These are phyloP conservation scores for Cryptococcus sp. DNA, from an alignment of 1,284 basidiomycete species.

Conservation along the genomic window DNA sequence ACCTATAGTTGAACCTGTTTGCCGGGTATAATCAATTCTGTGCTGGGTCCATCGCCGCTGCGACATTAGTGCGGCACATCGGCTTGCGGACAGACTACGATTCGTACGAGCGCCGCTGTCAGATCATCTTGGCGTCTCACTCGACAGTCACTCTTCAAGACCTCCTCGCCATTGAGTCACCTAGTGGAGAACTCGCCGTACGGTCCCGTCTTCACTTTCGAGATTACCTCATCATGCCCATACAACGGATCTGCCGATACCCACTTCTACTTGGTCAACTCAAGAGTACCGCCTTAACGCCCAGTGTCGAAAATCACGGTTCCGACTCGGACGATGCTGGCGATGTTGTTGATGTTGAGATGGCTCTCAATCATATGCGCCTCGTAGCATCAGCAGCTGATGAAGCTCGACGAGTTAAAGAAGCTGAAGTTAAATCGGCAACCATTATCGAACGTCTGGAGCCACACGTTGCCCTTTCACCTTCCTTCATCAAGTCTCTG, in stretches of 20 bases:
- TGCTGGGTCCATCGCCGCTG: constrained; percentile 72
- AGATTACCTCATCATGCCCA: constrained; percentile 84
- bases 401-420: constrained; percentile 55
- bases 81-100: constrained; percentile 65
- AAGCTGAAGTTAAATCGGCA: constrained; percentile 63
- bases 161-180: constrained; percentile 31
- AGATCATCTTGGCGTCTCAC: constrained; percentile 51
- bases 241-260: constrained; percentile 87
- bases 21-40: constrained; percentile 83
- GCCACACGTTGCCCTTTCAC: constrained; percentile 39
- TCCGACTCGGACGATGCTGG: constrained; percentile 14
- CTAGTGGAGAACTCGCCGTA: constrained; percentile 9
- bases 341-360: constrained; percentile 39
- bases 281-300: not conserved
- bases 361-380: constrained; percentile 53
- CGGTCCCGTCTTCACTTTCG: constrained; percentile 53
- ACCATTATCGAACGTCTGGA: constrained; percentile 66
- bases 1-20: not conserved
- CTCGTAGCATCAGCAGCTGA: constrained; percentile 57
- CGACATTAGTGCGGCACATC: constrained; percentile 63
- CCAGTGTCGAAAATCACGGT: constrained; percentile 28
- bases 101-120: constrained; percentile 69
- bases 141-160: constrained; percentile 32
- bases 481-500: constrained; percentile 61
- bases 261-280: constrained; percentile 4